Conservation (phyloP, 371 early-diverging fungal species). For the Mortierella sp. region DNA sequence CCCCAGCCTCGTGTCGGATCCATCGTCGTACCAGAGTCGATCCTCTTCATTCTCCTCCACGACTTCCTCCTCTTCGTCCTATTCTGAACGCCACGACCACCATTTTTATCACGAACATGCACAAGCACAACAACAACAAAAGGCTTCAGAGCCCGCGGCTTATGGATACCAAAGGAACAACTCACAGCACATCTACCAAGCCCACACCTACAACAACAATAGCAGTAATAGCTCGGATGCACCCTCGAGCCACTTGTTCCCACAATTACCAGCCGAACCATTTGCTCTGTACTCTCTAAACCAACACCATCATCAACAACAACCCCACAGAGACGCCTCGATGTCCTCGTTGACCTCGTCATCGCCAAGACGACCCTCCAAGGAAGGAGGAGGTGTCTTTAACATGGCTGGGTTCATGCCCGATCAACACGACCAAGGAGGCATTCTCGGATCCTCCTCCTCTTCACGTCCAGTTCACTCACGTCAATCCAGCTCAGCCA, state of each 20-base stretch:
- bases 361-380: constrained; percentile 2
- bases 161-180: constrained; percentile 8
- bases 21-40: constrained; percentile 8
- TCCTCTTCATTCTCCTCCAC: constrained; percentile 6
- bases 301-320: constrained; percentile 3
- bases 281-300: constrained; percentile 4
- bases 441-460: neutral
- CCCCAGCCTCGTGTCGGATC: constrained; percentile 10
- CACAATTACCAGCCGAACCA: constrained; percentile 5
- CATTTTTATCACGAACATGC: neutral
- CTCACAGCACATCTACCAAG: constrained; percentile 5
- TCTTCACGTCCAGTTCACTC: neutral
- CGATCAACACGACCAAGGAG: neutral
- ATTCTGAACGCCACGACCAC: constrained; percentile 11
- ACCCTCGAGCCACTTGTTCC: neutral
- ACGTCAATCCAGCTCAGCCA: constrained; percentile 2
- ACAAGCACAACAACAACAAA: neutral
- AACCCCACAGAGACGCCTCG: neutral
- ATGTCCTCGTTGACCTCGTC: neutral
- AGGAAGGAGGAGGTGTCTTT: neutral
- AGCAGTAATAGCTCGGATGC: neutral
- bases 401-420: neutral
- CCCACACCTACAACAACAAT: neutral
- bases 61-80: neutral
- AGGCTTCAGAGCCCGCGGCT: neutral